Evolutionary conservation across 192 early-diverging fungal genomes (phyloP).

Genomic region (Chytriomyces sp.): DNA sequence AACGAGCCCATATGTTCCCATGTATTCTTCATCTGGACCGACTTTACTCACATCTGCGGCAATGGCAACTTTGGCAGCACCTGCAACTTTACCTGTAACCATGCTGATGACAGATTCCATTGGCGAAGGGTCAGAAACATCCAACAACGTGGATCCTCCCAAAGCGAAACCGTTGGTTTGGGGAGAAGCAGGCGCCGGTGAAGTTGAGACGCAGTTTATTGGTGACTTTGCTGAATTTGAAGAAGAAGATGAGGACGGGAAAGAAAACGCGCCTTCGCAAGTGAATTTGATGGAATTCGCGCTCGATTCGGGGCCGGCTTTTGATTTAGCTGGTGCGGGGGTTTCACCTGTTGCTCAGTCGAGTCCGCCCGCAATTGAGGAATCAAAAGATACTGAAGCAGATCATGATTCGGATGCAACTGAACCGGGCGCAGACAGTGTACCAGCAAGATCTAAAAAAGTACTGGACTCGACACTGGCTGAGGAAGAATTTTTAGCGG

Average conservation of each 20-base stretch:
- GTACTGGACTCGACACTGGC: neutral
- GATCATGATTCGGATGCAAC: neutral
- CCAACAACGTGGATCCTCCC: neutral
- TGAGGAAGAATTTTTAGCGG: neutral
- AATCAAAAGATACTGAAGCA: neutral
- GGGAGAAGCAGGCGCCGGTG: neutral
- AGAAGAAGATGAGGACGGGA: slow-evolving; percentile 8
- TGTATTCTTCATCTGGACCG: no score
- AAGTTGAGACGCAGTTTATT: slow-evolving; percentile 23
- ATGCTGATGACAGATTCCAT: no score
- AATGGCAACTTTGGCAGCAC: no score
- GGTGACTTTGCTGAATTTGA: neutral
- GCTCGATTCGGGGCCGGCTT: neutral
- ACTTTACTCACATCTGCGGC: no score
- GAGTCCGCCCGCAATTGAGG: neutral
- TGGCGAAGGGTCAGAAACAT: neutral
- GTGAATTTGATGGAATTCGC: neutral
- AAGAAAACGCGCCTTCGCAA: neutral
- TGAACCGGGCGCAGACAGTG: neutral
- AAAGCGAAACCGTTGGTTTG: neutral
- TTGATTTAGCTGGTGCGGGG: neutral
- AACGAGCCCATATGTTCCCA: no score
- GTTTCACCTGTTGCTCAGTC: neutral
- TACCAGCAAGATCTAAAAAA: neutral
- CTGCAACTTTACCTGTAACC: no score